Conservation (phyloP, 1,139 yeast species). For the Debaryomyces sp. region DNA sequence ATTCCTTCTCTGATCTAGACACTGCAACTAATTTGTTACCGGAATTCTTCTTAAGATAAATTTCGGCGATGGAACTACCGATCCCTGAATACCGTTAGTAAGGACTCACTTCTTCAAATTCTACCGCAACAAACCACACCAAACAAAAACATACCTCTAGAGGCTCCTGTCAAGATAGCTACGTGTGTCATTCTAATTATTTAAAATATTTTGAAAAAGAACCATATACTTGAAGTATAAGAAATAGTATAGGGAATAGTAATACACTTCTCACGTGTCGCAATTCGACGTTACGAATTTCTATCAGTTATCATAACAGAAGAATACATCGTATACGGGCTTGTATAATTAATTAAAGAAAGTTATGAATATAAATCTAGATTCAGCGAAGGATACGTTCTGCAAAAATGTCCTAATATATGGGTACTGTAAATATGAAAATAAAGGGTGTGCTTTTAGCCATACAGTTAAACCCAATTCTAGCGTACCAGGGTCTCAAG, state of each 20-base stretch:
- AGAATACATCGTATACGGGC: background rate
- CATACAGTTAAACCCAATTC: conserved; percentile 47
- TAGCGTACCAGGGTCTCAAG: conserved; percentile 4
- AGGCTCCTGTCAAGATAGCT: conserved; percentile 70
- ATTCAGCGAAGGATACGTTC: conserved; percentile 73
- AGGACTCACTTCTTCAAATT: background rate
- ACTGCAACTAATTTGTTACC: conserved; percentile 63
- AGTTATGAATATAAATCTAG: conserved; percentile 46
- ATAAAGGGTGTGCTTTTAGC: conserved; percentile 84
- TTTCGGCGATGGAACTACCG: conserved; percentile 69
- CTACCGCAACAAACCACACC: background rate
- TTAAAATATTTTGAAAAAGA: background rate
- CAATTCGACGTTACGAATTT: background rate
- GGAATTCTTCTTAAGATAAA: conserved; percentile 42
- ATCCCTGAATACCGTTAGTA: conserved; percentile 53
- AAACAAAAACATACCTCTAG: conserved; percentile 42
- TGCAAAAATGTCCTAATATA: conserved; percentile 85
- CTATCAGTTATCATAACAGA: conserved; percentile 2
- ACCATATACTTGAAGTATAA: background rate
- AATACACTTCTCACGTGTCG: conserved; percentile 1
- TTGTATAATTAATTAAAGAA: background rate
- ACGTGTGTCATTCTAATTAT: conserved; percentile 11
- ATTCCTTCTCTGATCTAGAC: conserved; percentile 61
- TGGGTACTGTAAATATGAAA: conserved; percentile 88
- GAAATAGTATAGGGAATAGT: background rate